phyloP scores from a whole-genome alignment of 257 asterid genomes.

The Salvia miltiorrhiza region DNA sequence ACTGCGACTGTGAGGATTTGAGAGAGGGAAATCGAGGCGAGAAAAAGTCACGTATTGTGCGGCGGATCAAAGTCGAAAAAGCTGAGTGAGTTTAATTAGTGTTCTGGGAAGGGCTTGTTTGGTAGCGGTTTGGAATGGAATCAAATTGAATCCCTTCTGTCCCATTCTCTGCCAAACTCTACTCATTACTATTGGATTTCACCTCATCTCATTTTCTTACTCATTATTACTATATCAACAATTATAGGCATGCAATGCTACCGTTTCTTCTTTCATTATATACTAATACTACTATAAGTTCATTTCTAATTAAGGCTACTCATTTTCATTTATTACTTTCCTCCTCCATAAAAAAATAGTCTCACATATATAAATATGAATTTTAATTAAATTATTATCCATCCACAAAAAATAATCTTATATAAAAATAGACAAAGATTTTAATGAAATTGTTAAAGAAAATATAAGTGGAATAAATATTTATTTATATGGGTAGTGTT shows the following conservation, averaged over 20 bases:
- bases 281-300: too few species aligned
- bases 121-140: constrained; percentile 39
- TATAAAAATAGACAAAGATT: too few species aligned
- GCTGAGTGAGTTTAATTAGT: constrained; percentile 31
- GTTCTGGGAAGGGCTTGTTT: constrained; percentile 33
- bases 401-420: too few species aligned
- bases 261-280: too few species aligned
- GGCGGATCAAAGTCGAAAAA: constrained; percentile 43
- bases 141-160: constrained; percentile 28
- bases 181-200: constrained; percentile 5
- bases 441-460: too few species aligned
- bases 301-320: not conserved
- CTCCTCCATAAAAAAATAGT: too few species aligned
- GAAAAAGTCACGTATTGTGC: constrained; percentile 46
- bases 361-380: too few species aligned
- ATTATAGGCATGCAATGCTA: not conserved
- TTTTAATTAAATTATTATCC: too few species aligned
- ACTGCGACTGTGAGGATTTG: not conserved
- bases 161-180: constrained; percentile 23
- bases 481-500: too few species aligned
- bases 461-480: too few species aligned
- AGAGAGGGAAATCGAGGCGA: constrained; percentile 23
- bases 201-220: not conserved
- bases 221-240: not conserved
- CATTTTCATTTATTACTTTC: not conserved